Conservation (phyloP, 768 basidiomycete species). For the Russula virescens region DNA sequence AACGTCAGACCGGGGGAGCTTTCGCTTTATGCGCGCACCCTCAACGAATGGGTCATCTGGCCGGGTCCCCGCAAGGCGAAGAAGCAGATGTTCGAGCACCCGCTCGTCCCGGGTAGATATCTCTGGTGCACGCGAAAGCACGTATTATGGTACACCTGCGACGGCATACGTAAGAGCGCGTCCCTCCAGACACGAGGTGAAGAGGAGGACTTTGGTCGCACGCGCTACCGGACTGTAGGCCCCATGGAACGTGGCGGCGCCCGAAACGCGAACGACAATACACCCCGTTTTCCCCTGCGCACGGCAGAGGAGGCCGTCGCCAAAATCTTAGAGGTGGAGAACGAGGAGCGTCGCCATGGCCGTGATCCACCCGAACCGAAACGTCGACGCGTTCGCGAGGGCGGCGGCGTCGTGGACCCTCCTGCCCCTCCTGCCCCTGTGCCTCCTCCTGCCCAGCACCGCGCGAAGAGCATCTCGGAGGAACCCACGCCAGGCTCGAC, state of each 20-base stretch:
- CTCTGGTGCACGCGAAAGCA: conserved; percentile 26
- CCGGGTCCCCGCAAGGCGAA: conserved; percentile 26
- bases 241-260: conserved; percentile 26
- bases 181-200: conserved; percentile 25
- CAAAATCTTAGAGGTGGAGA: conserved; percentile 24
- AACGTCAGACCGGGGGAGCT: conserved; percentile 23
- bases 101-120: conserved; percentile 24
- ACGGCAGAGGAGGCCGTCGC: conserved; percentile 24
- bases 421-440: no score
- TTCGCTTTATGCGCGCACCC: conserved; percentile 23
- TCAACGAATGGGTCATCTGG: conserved; percentile 22
- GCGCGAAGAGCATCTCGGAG: conserved; percentile 16
- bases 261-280: conserved; percentile 14
- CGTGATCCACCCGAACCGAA: conserved; percentile 23
- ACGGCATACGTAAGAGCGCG: conserved; percentile 26
- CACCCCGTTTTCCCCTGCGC: conserved; percentile 23
- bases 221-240: conserved; percentile 22
- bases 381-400: conserved; percentile 21
- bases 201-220: conserved; percentile 26
- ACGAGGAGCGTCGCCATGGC: conserved; percentile 23
- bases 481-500: conserved; percentile 16
- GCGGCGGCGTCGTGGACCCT: conserved; percentile 9
- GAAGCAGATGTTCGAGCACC: conserved; percentile 26
- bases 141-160: conserved; percentile 25
- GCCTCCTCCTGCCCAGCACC: background rate